These are phyloP conservation scores for Pachyrhizus erosus DNA, from an alignment of 306 rosid species.

Conservation along the genomic window DNA sequence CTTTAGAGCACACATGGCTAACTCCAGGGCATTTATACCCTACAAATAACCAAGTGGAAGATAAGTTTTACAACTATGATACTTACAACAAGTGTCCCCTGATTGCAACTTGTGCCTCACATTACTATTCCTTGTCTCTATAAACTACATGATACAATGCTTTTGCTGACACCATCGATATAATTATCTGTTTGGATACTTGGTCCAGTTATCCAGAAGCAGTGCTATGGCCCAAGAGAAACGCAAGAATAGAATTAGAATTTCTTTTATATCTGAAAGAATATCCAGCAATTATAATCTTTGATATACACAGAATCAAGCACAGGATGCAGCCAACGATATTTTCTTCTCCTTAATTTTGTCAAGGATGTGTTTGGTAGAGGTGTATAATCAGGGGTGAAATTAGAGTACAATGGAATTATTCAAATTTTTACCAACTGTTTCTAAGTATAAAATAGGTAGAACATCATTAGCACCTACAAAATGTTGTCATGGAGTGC, in stretches of 20 bases:
- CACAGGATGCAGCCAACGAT: conserved; percentile 14
- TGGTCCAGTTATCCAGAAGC: conserved; percentile 24
- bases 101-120: conserved; percentile 10
- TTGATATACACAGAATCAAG: conserved; percentile 21
- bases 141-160: background rate
- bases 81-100: conserved; percentile 19
- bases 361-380: background rate
- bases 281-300: conserved; percentile 3
- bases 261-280: background rate
- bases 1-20: conserved; percentile 92
- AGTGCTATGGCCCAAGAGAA: background rate
- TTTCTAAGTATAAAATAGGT: conserved; percentile 1
- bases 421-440: background rate
- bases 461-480: background rate
- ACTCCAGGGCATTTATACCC: conserved; percentile 91
- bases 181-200: background rate
- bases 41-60: conserved; percentile 47
- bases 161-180: background rate
- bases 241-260: background rate
- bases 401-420: background rate
- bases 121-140: background rate
- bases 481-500: conserved; percentile 19
- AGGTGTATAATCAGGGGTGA: background rate
- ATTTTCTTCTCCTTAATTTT: conserved; percentile 1
- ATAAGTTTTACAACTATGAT: conserved; percentile 30